Base-by-base conservation (phyloP, 441 rosid species). In the Melianthus villosus region DNA sequence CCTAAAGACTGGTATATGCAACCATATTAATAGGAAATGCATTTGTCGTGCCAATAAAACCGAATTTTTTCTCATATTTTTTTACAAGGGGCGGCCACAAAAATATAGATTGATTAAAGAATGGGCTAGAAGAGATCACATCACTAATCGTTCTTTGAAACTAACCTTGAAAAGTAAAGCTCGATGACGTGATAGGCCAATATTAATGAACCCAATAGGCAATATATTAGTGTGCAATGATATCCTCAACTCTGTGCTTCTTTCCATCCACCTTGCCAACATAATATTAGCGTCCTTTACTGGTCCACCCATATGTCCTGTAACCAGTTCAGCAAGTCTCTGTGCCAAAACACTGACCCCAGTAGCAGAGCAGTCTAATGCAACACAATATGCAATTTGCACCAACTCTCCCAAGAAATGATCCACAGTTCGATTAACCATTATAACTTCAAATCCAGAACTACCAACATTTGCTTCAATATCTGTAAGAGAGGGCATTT, bases 91-190 rank as follows among this genome's bases (percentile, higher is more conserved):
- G n/a, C n/a, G n/a, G n/a, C n/a, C n/a, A n/a, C n/a, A n/a, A n/a
- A n/a, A n/a, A n/a, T n/a, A n/a, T n/a, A n/a, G n/a, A n/a, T n/a
- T n/a, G n/a, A n/a, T n/a, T n/a, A n/a, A n/a, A n/a, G n/a, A n/a
- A n/a, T n/a, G n/a, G n/a, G n/a, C n/a, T n/a, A n/a, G n/a, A n/a
- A n/a, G n/a, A n/a, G n/a, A n/a, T n/a, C n/a, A n/a, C n/a, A n/a
- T n/a, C 32, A 38, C 11, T 13, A 38, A 31, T 30, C 29, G 45
- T 43, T 40, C 43, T 34, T 48, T 16, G 41, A 9, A 45, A 42
- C 63, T 43, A 27, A 84, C 98, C 98, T 89, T 89, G 67, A 89
- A 89, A 70, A 89, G 94, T 55, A 89, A 71, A 57, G 98, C 89
- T 41, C 98, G 98, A 49, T 89, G 94, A 31, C 98, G 73, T 26